Base-by-base conservation (phyloP, 129 eudicot species). In the Saussurea involucrata region DNA sequence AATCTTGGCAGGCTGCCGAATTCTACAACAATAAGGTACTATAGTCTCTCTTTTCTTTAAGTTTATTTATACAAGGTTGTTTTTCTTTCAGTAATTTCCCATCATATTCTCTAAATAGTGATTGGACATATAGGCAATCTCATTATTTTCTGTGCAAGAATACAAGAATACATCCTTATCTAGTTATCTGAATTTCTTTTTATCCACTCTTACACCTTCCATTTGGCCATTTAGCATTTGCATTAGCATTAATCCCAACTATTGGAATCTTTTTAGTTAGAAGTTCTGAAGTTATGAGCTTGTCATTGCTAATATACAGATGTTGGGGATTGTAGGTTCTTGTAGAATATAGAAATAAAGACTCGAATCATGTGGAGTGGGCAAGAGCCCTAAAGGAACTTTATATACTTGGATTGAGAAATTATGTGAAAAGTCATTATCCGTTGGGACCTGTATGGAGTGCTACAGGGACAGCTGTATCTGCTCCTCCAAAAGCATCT, bases 381-480 rank as follows among this genome's bases (percentile, higher is more conserved):
- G 98, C 96, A 49, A 91, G 91, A 80, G 93, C 98, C 85, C 27
- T 94, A 79, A 94, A 94, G 85, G 97, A 91, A 84, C 92, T 94
- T 9, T 94, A 84, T 70, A 24, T 91, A 20, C 92, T 97, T 3
- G 98, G 98, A 57, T 85, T 94, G 84, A 89, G 98, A 81, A 89
- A 91, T 77, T 94, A 84, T 27, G 96, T 94, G 55, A 94, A 94
- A 88, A 68, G 86, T 66, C 88, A 85, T 77, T 85, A 94, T 63
- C 98, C 98, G 12, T 78, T 94, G 80, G 98, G 98, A 17, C 98
- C 98, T 11, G 97, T 94, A 46, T 94, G 98, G 98, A 90, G 92
- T 79, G 85, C 96, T 33, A 83, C 93, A 65, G 97, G 92, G 37
- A 81, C 83, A 65, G 33, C 89, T 70, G 78, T 72, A 20, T 82